Percentiles rank a stretch among this genome's conserved stretches.
phyloP scores from a whole-genome alignment of 2,329 filamentous ascomycete genomes.

The Colletotrichum musicola region DNA sequence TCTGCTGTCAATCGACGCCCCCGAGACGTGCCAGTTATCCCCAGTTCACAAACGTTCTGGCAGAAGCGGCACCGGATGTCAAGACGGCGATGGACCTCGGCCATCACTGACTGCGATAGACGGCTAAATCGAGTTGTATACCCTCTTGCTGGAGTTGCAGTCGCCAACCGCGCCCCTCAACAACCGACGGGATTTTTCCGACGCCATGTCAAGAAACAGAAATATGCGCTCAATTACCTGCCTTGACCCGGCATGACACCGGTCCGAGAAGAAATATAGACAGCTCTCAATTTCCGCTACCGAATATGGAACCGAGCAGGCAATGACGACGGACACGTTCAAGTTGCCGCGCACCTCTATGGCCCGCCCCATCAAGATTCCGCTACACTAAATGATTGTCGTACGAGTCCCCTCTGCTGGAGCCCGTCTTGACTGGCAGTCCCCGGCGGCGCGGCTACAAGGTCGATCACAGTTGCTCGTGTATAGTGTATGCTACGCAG shows the following conservation, averaged over 20 bases:
- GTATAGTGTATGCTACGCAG: not conserved
- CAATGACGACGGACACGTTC: slow-evolving; percentile 18
- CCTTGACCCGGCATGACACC: slow-evolving; percentile 7
- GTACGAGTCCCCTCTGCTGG: slow-evolving; percentile 36
- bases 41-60: too few species aligned
- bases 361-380: slow-evolving; percentile 21
- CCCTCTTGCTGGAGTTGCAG: not conserved
- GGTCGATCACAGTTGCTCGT: slow-evolving; percentile 30
- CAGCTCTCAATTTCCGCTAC: slow-evolving; percentile 24
- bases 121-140: too few species aligned
- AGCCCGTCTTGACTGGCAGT: slow-evolving; percentile 28
- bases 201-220: not conserved
- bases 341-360: slow-evolving; percentile 17
- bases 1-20: not conserved
- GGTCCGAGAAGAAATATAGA: slow-evolving; percentile 1
- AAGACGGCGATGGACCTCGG: too few species aligned
- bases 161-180: not conserved
- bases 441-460: slow-evolving; percentile 34
- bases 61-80: too few species aligned
- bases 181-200: not conserved
- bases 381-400: slow-evolving; percentile 36
- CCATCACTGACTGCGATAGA: too few species aligned
- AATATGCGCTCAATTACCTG: slow-evolving; percentile 10
- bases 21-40: too few species aligned
- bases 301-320: slow-evolving; percentile 4